A percentile compares a stretch with the other conserved stretches of the same genome.
Evolutionary conservation across 805 yeast species (phyloP).

Genomic region (Suhomyces canberraensis): DNA sequence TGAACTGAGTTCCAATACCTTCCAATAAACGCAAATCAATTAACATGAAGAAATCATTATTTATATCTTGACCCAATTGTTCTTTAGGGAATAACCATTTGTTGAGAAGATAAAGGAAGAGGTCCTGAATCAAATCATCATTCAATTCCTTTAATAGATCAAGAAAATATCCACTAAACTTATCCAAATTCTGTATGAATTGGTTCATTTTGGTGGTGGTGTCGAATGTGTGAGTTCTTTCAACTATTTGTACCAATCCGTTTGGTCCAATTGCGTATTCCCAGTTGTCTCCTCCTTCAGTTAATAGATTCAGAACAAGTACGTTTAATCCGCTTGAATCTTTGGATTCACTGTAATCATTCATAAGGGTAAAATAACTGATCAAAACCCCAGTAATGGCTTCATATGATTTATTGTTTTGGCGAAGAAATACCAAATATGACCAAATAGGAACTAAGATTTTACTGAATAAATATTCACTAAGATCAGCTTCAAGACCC

Average conservation of each 20-base stretch:
- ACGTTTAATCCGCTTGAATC: slow-evolving; percentile 23
- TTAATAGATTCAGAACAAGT: slow-evolving; percentile 32
- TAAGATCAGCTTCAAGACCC: slow-evolving; percentile 23
- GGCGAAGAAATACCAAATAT: slow-evolving; percentile 37
- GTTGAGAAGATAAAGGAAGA: slow-evolving; percentile 51
- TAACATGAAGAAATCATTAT: slow-evolving; percentile 53
- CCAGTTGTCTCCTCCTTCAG: slow-evolving; percentile 36
- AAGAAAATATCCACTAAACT: slow-evolving; percentile 24
- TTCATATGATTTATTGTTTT: slow-evolving; percentile 26
- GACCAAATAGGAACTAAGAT: slow-evolving; percentile 42
- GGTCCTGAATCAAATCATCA: slow-evolving; percentile 41
- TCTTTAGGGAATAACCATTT: slow-evolving; percentile 54
- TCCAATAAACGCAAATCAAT: slow-evolving; percentile 66
- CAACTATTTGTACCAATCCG: slow-evolving; percentile 29
- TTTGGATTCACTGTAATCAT: slow-evolving; percentile 15
- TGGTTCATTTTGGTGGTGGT: slow-evolving; percentile 18
- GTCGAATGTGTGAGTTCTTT: slow-evolving; percentile 2
- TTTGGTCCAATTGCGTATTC: slow-evolving; percentile 41
- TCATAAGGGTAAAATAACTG: slow-evolving; percentile 28
- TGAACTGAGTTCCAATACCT: slow-evolving; percentile 53
- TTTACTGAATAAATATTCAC: slow-evolving; percentile 25
- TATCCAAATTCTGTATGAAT: slow-evolving; percentile 29
- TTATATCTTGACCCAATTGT: slow-evolving; percentile 19
- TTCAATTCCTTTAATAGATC: slow-evolving; percentile 49
- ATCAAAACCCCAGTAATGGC: slow-evolving; percentile 38